These are phyloP conservation scores for Bauhinia variegata DNA, from an alignment of 306 rosid genomes.

Conservation along the genomic window DNA sequence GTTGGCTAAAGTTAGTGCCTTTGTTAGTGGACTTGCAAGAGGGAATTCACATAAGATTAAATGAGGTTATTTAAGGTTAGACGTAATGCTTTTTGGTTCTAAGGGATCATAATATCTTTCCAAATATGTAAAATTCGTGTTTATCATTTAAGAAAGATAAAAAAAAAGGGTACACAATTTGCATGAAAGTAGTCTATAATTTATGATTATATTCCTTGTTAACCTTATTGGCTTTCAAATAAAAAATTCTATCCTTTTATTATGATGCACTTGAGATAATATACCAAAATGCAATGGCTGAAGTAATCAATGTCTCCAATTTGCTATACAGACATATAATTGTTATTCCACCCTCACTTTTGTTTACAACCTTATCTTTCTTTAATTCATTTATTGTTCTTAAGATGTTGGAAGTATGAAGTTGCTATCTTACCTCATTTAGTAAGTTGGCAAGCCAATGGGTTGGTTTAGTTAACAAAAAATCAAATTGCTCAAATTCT, in stretches of 20 bases:
- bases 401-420: too few species aligned
- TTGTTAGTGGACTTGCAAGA: conserved; percentile 8
- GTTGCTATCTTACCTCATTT: too few species aligned
- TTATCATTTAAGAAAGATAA: conserved; percentile 11
- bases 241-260: conserved; percentile 17
- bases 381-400: neutral
- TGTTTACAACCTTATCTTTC: neutral
- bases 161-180: conserved; percentile 3
- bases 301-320: neutral
- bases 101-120: conserved; percentile 29
- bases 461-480: too few species aligned
- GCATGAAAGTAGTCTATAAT: neutral
- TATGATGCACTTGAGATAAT: neutral
- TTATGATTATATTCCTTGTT: neutral
- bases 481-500: too few species aligned
- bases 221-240: neutral
- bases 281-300: neutral
- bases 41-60: conserved; percentile 15
- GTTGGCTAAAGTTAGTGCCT: conserved; percentile 22
- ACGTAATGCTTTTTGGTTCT: conserved; percentile 22
- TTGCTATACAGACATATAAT: neutral
- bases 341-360: too few species aligned
- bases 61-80: conserved; percentile 29
- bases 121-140: conserved; percentile 35
- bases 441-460: too few species aligned